Conservation (phyloP, 306 rosid species). For the Dalbergia cultrata region DNA sequence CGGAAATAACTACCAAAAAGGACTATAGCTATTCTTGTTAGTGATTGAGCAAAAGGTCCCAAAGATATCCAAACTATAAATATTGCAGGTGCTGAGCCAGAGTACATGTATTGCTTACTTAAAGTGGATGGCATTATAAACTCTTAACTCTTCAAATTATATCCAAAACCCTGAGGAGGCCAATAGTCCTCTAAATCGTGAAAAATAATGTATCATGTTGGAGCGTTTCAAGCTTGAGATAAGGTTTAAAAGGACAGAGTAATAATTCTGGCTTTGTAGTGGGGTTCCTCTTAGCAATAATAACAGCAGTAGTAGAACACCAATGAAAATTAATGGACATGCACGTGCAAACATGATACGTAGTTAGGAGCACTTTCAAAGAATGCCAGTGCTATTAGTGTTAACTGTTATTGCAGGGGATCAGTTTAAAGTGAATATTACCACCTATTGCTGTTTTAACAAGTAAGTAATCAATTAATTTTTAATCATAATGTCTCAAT, state of each 20-base stretch:
- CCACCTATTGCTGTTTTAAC: constrained; percentile 14
- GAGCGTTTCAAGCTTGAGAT: constrained; percentile 17
- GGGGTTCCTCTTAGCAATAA: not conserved
- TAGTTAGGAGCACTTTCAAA: constrained; percentile 22
- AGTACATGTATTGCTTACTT: not conserved
- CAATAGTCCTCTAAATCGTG: not conserved
- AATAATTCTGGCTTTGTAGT: not conserved
- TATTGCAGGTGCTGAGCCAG: constrained; percentile 11
- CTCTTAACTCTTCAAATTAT: not conserved
- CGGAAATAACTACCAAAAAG: constrained; percentile 14
- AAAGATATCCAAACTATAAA: not conserved
- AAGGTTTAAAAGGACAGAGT: constrained; percentile 20
- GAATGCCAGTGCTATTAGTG: constrained; percentile 6
- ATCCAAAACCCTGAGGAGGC: not conserved
- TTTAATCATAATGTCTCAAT: constrained; percentile 20
- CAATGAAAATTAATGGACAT: not conserved
- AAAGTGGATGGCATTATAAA: constrained; percentile 15
- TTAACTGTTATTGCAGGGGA: constrained; percentile 11
- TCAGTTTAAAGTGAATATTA: constrained; percentile 1
- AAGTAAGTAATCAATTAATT: not conserved
- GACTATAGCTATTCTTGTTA: constrained; percentile 24
- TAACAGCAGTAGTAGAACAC: not conserved
- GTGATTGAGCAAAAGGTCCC: constrained; percentile 7
- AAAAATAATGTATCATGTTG: not conserved
- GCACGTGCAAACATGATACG: not conserved